Evolutionary conservation across 2,329 filamentous ascomycete species (phyloP).

Genomic region (Fusarium cyanostomum): DNA sequence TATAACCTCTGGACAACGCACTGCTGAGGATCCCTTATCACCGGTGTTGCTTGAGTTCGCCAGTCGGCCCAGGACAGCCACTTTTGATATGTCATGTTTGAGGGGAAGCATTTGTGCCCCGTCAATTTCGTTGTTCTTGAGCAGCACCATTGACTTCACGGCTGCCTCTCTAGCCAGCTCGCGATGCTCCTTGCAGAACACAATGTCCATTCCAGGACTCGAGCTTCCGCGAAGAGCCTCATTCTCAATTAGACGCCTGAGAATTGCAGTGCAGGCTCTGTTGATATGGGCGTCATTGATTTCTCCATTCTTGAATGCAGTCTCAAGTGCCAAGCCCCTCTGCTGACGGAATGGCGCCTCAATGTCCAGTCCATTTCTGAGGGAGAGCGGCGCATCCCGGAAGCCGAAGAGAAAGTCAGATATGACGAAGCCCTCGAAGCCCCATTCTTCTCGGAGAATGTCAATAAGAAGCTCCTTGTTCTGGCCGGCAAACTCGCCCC

Average conservation of each 20-base stretch:
- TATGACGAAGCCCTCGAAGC: slow-evolving; percentile 30
- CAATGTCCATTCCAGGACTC: neutral
- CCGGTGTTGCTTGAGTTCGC: slow-evolving; percentile 28
- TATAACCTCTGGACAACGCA: slow-evolving; percentile 14
- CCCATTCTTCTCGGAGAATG: slow-evolving; percentile 30
- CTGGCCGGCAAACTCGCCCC: slow-evolving; percentile 32
- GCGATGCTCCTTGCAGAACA: slow-evolving; percentile 32
- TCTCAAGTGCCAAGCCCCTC: neutral
- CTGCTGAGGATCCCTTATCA: slow-evolving; percentile 31
- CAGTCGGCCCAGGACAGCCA: slow-evolving; percentile 31
- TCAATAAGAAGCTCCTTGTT: slow-evolving; percentile 25
- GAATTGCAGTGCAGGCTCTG: slow-evolving; percentile 7
- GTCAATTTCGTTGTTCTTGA: slow-evolving; percentile 23
- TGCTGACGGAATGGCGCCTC: slow-evolving; percentile 33
- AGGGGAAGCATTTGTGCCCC: neutral
- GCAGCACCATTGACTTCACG: slow-evolving; percentile 30
- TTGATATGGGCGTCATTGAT: slow-evolving; percentile 11
- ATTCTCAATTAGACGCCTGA: slow-evolving; percentile 15
- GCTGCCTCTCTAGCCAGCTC: slow-evolving; percentile 26
- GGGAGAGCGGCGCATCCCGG: slow-evolving; percentile 14
- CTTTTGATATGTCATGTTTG: neutral
- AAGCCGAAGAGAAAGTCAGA: slow-evolving; percentile 35
- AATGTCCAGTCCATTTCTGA: slow-evolving; percentile 35
- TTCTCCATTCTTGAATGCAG: neutral
- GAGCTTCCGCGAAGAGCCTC: neutral